These are phyloP conservation scores for Phytophthora tubulina DNA, from an alignment of 352 stramenopile genomes.

Conservation along the genomic window DNA sequence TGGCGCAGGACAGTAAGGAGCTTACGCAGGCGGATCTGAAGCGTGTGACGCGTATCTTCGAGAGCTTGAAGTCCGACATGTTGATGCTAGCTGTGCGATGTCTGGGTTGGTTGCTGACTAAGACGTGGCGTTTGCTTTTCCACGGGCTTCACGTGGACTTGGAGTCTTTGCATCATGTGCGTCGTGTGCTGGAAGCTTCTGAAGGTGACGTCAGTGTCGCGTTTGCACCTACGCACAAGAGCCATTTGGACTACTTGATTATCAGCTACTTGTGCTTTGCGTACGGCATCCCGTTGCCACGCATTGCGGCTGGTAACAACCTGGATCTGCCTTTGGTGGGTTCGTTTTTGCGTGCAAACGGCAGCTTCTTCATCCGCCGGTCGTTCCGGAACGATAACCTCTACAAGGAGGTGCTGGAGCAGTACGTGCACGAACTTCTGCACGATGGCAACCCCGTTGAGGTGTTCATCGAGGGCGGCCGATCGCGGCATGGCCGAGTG, in stretches of 20 bases:
- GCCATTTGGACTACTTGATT: conserved; percentile 92
- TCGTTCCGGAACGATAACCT: conserved; percentile 77
- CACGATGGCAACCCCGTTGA: conserved; percentile 85
- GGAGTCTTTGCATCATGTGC: conserved; percentile 66
- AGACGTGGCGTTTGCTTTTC: conserved; percentile 83
- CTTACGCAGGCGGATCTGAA: conserved; percentile 38
- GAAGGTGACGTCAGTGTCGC: conserved; percentile 76
- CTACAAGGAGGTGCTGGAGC: conserved; percentile 88
- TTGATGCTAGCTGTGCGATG: conserved; percentile 74
- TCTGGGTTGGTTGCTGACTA: conserved; percentile 83
- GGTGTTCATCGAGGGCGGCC: conserved; percentile 91
- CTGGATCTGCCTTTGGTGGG: conserved; percentile 86
- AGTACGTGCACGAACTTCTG: conserved; percentile 88
- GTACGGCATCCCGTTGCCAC: conserved; percentile 86
- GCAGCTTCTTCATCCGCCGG: conserved; percentile 92
- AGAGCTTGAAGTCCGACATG: conserved; percentile 79
- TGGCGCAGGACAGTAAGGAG: conserved; percentile 8
- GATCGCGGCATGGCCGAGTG: conserved; percentile 83
- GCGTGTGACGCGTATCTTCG: conserved; percentile 68
- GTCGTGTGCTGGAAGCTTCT: conserved; percentile 56
- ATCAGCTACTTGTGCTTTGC: conserved; percentile 92
- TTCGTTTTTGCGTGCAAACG: conserved; percentile 82
- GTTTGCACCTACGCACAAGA: conserved; percentile 91
- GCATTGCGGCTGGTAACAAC: conserved; percentile 91
- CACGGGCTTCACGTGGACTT: conserved; percentile 76